These are phyloP conservation scores for Didymella segeticola DNA, from an alignment of 2,329 filamentous ascomycete genomes.

Conservation along the genomic window DNA sequence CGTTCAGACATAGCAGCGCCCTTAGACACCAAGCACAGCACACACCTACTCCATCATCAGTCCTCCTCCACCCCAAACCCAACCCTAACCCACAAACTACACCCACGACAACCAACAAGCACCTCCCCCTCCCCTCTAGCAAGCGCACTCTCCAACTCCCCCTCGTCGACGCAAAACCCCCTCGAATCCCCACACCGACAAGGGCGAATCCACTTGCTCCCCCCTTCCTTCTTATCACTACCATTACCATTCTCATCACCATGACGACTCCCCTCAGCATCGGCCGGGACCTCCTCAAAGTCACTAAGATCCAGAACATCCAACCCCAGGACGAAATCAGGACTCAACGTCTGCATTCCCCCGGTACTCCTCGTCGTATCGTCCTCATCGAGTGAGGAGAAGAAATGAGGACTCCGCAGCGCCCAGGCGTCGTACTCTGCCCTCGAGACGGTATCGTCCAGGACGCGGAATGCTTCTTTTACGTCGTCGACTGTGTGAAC, in stretches of 20 bases:
- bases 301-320: constrained; percentile 67
- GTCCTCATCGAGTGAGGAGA: background rate
- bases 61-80: constrained; percentile 61
- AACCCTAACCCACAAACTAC: constrained; percentile 69
- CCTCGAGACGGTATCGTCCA: constrained; percentile 54
- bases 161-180: constrained; percentile 63
- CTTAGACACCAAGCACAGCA: too few relatives aligned
- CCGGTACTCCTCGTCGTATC: background rate
- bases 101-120: constrained; percentile 66
- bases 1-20: too few relatives aligned
- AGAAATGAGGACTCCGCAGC: constrained; percentile 11
- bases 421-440: constrained; percentile 51
- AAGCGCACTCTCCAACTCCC: constrained; percentile 60
- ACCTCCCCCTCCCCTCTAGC: constrained; percentile 64
- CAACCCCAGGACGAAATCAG: constrained; percentile 55
- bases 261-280: too few relatives aligned
- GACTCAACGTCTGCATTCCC: constrained; percentile 6
- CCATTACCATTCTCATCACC: too few relatives aligned
- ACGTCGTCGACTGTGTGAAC: constrained; percentile 67
- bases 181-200: constrained; percentile 66
- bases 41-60: constrained; percentile 10
- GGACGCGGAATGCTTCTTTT: constrained; percentile 62
- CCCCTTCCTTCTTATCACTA: too few relatives aligned
- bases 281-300: constrained; percentile 26
- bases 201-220: constrained; percentile 56